These are phyloP conservation scores for Tothia fuscella DNA, from an alignment of 2,329 filamentous ascomycete genomes.

Conservation along the genomic window DNA sequence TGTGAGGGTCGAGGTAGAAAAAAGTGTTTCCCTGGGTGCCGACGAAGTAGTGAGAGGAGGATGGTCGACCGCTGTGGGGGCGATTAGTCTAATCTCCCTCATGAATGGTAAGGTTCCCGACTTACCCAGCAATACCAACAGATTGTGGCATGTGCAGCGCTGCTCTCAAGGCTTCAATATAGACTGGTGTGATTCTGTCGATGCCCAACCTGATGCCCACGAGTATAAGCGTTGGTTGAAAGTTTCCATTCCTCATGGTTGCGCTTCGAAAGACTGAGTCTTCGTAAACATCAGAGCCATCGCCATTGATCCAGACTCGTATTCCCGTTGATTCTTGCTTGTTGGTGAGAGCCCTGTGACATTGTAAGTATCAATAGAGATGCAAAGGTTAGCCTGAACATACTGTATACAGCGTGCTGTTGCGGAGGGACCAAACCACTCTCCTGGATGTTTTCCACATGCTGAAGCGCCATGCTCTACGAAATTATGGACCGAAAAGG, in stretches of 20 bases:
- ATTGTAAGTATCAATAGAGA: conserved; percentile 13
- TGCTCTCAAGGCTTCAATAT: conserved; percentile 85
- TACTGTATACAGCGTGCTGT: conserved; percentile 90
- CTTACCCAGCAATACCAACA: conserved; percentile 89
- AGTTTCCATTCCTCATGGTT: conserved; percentile 49
- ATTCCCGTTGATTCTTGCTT: conserved; percentile 50
- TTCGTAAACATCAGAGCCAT: conserved; percentile 86
- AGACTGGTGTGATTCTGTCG: conserved; percentile 86
- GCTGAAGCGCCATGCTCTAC: conserved; percentile 74
- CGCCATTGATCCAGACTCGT: conserved; percentile 77
- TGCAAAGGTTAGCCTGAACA: conserved; percentile 22
- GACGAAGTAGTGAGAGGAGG: conserved; percentile 72
- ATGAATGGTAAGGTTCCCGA: conserved; percentile 7
- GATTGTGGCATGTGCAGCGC: conserved; percentile 80
- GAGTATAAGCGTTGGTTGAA: conserved; percentile 77
- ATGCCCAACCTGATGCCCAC: conserved; percentile 84
- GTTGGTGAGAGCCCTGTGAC: conserved; percentile 58
- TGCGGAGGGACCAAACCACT: conserved; percentile 98
- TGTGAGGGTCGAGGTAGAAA: conserved; percentile 93
- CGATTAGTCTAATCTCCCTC: conserved; percentile 9
- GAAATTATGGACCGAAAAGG: conserved; percentile 92
- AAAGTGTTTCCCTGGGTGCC: conserved; percentile 64
- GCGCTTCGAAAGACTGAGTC: conserved; percentile 75
- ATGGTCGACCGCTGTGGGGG: conserved; percentile 64
- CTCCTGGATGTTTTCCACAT: conserved; percentile 88